phyloP scores from a whole-genome alignment of 108 stramenopile genomes.

The Hondaea fermentalgiana region DNA sequence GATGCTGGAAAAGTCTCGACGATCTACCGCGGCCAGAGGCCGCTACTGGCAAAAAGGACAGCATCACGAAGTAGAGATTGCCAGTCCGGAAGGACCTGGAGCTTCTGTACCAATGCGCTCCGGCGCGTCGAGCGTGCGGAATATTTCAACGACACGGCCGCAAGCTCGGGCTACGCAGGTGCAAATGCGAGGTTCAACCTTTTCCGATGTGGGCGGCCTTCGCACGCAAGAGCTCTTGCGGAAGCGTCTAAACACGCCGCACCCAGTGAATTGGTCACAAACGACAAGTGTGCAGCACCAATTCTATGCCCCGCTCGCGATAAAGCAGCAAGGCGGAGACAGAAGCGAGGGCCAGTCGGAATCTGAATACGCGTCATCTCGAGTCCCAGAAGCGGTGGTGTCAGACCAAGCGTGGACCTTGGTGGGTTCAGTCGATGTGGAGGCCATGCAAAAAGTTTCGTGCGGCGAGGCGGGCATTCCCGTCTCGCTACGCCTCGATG shows the following conservation, averaged over 20 bases:
- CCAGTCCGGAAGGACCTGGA: too few species aligned
- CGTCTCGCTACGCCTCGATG: neutral
- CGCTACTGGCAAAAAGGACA: neutral
- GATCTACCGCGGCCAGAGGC: neutral
- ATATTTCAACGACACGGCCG: neutral
- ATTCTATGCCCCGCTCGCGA: neutral
- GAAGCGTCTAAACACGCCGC: neutral
- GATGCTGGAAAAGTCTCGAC: neutral
- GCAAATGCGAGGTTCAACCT: neutral
- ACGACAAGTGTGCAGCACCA: neutral
- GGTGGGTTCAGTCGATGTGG: neutral
- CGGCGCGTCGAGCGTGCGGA: too few species aligned
- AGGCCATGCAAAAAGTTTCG: neutral
- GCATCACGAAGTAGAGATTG: neutral
- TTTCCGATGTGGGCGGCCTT: neutral
- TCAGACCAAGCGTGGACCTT: neutral
- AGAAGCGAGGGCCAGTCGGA: neutral
- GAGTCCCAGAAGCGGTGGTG: neutral
- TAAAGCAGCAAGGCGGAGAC: neutral
- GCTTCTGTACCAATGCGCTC: too few species aligned
- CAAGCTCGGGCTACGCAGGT: neutral
- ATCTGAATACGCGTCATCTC: neutral
- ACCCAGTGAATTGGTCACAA: neutral
- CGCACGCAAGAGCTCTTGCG: neutral
- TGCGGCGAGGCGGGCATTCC: neutral